Conservation (phyloP, 305 asterid genomes). For the Rubia tinctorum region DNA sequence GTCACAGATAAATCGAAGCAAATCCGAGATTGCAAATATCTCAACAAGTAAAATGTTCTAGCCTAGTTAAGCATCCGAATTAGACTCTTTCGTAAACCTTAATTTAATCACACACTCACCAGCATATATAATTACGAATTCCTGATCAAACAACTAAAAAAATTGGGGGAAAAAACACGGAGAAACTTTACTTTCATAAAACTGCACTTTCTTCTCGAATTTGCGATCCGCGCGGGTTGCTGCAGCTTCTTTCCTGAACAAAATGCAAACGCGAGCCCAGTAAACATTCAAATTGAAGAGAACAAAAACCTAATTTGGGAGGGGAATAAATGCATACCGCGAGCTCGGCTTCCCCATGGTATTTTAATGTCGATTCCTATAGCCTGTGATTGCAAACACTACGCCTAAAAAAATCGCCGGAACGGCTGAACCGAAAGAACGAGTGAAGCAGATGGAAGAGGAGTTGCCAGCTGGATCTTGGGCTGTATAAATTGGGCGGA, state of each 20-base stretch:
- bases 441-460: neutral
- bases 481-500: neutral
- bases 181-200: slow-evolving; percentile 46
- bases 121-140: neutral
- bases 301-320: neutral
- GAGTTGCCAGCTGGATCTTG: neutral
- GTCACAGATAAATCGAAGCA: neutral
- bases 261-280: neutral
- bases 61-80: too few species aligned
- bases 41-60: neutral
- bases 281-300: neutral
- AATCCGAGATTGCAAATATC: neutral
- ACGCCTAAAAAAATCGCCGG: neutral
- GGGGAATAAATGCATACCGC: neutral
- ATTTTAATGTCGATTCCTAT: neutral
- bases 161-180: neutral
- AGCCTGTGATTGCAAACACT: neutral
- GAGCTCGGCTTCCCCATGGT: slow-evolving; percentile 24
- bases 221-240: slow-evolving; percentile 50
- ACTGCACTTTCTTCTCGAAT: slow-evolving; percentile 65
- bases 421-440: neutral
- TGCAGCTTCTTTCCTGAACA: slow-evolving; percentile 44
- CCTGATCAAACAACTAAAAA: neutral
- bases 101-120: neutral
- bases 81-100: too few species aligned